Base-by-base conservation (phyloP, 805 yeast genomes). In the Kazachstania kunashirensis region DNA sequence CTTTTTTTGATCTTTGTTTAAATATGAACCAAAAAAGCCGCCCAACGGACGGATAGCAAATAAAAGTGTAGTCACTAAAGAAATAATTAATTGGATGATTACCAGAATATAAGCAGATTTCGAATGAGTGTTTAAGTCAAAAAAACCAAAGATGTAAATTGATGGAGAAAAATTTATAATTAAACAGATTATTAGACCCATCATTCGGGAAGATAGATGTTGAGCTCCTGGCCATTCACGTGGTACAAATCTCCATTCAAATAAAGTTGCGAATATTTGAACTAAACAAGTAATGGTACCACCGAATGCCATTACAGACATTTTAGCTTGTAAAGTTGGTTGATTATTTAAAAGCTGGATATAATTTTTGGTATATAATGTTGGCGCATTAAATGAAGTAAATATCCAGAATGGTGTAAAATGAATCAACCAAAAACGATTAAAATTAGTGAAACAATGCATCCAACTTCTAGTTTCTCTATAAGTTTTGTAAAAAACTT, bases 351-450 rank as follows among this genome's bases (percentile, higher is more conserved):
- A 45, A 6, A 64, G 52, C 27, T 72, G 75, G 34, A 63, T 62
- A 50, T 79, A 81, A 36, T 71, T 61, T 26, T 61, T 59, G 0
- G 85, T 78, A 54, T 79, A 83, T 20, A 84, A 61, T 0, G 82
- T 70, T 1, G 83, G 77, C 0, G 86, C 65, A 52, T 84, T 81
- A 52, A 70, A 71, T 30, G 78, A 55, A 0, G 86, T 79, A 51
- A 76, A 84, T 39, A 75, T 73, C 95, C 95, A 84, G 55, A 80
- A 84, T 24, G 76, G 63, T 1, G 84, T 67, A 27, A 77, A 63
- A 51, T 84, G 95, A 34, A 83, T 71, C 37, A 80, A 76, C 88
- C 89, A 81, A 36, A 81, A 74, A 39, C 95, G 63, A 55, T 79
- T 80, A 59, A 84, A 84, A 53, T 84, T 82, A 17, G 78, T 70